These are phyloP conservation scores for Penicillium nordicum DNA, from an alignment of 2,329 filamentous ascomycete species.

Conservation along the genomic window DNA sequence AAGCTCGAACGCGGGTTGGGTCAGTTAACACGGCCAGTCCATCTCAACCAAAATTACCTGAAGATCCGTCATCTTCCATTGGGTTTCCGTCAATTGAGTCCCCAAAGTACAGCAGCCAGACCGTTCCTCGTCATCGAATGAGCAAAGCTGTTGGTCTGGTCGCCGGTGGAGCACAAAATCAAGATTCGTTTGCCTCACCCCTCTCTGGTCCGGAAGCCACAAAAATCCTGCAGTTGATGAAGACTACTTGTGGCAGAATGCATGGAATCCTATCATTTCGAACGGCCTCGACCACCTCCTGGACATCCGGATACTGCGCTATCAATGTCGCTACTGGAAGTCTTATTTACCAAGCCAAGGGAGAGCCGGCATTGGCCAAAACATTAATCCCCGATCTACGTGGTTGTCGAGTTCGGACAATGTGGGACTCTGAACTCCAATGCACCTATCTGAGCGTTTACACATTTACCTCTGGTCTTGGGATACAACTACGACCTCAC, in stretches of 20 bases:
- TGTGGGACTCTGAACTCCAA: slow-evolving; percentile 46
- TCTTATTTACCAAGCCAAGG: slow-evolving; percentile 51
- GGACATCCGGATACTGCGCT: slow-evolving; percentile 51
- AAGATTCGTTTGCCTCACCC: slow-evolving; percentile 33
- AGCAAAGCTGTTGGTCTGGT: slow-evolving; percentile 31
- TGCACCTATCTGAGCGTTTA: slow-evolving; percentile 49
- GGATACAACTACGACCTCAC: slow-evolving; percentile 48
- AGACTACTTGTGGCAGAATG: slow-evolving; percentile 52
- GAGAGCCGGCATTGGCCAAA: slow-evolving; percentile 47
- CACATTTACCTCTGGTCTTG: slow-evolving; percentile 47
- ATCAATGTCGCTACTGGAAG: slow-evolving; percentile 51
- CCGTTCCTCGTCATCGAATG: slow-evolving; percentile 33
- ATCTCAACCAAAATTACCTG: slow-evolving; percentile 34
- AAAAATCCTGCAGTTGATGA: slow-evolving; percentile 51
- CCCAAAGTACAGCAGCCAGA: slow-evolving; percentile 35
- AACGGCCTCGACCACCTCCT: slow-evolving; percentile 40
- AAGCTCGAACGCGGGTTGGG: slow-evolving; percentile 37
- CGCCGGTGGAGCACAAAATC: slow-evolving; percentile 26
- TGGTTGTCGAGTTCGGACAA: slow-evolving; percentile 48
- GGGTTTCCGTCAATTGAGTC: slow-evolving; percentile 49
- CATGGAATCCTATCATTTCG: slow-evolving; percentile 52
- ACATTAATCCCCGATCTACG: slow-evolving; percentile 50
- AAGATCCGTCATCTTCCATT: slow-evolving; percentile 44
- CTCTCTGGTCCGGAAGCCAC: slow-evolving; percentile 45
- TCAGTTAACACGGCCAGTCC: slow-evolving; percentile 39